These are phyloP conservation scores for Spizellomyces punctatus DNA, from an alignment of 192 early-diverging fungal genomes.

Conservation along the genomic window DNA sequence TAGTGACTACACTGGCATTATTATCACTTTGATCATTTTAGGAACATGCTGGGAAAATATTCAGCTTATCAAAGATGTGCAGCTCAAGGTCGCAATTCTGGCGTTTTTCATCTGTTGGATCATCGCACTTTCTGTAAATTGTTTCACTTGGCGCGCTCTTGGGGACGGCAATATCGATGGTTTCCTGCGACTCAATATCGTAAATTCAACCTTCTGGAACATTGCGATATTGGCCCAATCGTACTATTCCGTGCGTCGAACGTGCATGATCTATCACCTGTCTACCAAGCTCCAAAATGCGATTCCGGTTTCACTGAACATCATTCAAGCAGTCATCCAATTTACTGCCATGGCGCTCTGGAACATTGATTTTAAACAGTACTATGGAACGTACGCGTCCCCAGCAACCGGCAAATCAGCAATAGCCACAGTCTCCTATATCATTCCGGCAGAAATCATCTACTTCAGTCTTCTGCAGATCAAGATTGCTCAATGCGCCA, in stretches of 20 bases:
- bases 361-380: background rate
- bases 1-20: no score
- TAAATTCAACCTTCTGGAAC: no score
- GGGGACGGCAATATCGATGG: no score
- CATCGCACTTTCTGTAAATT: no score
- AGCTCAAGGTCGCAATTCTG: no score
- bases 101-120: no score
- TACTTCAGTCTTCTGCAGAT: background rate
- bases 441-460: background rate
- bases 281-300: background rate
- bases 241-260: background rate
- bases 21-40: no score
- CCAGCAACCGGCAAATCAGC: background rate
- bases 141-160: no score
- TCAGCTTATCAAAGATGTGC: no score
- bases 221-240: no score
- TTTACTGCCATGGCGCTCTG: background rate
- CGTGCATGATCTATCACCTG: background rate
- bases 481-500: slow-evolving; percentile 3
- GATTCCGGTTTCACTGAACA: background rate
- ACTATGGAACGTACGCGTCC: background rate
- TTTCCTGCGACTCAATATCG: no score
- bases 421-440: background rate
- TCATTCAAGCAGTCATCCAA: background rate
- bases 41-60: no score